Percentiles rank a stretch among this genome's conserved stretches.
Conservation (phyloP, 2,329 filamentous ascomycete genomes). For the Alternaria ethzedia region DNA sequence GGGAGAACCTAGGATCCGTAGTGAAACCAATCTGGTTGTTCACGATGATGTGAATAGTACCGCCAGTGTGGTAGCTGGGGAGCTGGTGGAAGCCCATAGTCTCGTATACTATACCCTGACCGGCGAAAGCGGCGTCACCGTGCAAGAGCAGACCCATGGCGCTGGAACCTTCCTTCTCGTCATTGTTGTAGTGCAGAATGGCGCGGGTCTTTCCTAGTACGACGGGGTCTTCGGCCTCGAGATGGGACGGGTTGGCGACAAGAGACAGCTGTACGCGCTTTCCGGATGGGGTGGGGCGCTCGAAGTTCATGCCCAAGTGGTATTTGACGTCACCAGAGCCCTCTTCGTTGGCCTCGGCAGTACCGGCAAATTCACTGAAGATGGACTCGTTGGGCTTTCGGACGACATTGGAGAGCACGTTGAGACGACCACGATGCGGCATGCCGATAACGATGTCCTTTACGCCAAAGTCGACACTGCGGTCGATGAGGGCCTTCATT, state of each 20-base stretch:
- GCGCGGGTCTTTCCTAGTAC: conserved; percentile 97
- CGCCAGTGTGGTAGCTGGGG: conserved; percentile 94
- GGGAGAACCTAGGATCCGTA: conserved; percentile 94
- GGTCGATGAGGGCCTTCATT: conserved; percentile 99
- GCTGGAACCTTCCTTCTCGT: conserved; percentile 84
- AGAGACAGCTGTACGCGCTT: conserved; percentile 99
- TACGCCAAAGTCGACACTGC: conserved; percentile 96
- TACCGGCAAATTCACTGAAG: conserved; percentile 96
- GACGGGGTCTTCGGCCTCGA: conserved; percentile 97
- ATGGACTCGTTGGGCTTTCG: conserved; percentile 99
- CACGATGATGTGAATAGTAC: conserved; percentile 94
- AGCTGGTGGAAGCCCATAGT: conserved; percentile 97
- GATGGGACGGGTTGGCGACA: conserved; percentile 96
- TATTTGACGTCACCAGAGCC: conserved; percentile 99
- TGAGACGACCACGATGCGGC: conserved; percentile 97
- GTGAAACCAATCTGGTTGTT: conserved; percentile 99
- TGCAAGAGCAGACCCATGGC: conserved; percentile 97
- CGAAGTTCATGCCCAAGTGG: conserved; percentile 99
- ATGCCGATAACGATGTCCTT: conserved; percentile 99
- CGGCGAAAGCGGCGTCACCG: conserved; percentile 96
- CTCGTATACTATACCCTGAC: conserved; percentile 97
- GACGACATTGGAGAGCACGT: conserved; percentile 97
- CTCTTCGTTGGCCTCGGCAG: conserved; percentile 85
- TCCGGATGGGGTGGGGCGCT: conserved; percentile 95
- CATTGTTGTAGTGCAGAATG: conserved; percentile 98